Base-by-base conservation (phyloP, 495 filamentous ascomycete genomes). In the Pseudevernia furfuracea region DNA sequence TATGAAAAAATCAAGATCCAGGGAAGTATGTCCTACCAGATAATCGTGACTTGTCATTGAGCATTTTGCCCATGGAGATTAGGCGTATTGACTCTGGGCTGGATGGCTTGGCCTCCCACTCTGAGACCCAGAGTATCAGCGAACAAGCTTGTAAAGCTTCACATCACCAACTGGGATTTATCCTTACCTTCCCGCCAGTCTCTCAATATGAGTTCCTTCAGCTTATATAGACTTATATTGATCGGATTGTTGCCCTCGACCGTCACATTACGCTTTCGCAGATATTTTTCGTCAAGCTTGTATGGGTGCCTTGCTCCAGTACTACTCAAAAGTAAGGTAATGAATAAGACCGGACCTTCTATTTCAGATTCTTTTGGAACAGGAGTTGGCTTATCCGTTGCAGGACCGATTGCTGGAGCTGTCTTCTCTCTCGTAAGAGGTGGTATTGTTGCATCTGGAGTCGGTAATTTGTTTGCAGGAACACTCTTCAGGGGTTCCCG, bases 141-240 rank as follows among this genome's bases (percentile, higher is more conserved):
- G 46, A 65, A 7, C 23, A 49, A 41, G 14, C 59, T 38, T 28
- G 52, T 17, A 30, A 21, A 36, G 9, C 21, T 46, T 43, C 21
- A 48, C 9, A 8, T 6, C 11, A 36, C 9, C 39, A 9, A 34
- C 11, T 10, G 36, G 2, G 30, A 8, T 25, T 23, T 25, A 36
- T 41, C 60, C 74, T 74, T 74, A 86, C 84, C 84, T 68, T 86
- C 85, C 68, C 89, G 81, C 92, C 92, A 96, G 69, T 95, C 92
- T 69, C 89, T 78, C 80, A 91, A 83, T 66, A 96, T 95, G 74
- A 96, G 76, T 72, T 96, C 91, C 74, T 96, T 96, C 60, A 96
- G 72, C 11, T 89, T 93, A 71, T 96, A 96, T 19, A 95, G 85
- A 69, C 88, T 94, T 75, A 96, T 90, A 70, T 86, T 86, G 70